A percentile compares a stretch with the other conserved stretches of the same genome.
Conservation (phyloP, 2,329 filamentous ascomycete genomes). For the Magnaporthales sp. region DNA sequence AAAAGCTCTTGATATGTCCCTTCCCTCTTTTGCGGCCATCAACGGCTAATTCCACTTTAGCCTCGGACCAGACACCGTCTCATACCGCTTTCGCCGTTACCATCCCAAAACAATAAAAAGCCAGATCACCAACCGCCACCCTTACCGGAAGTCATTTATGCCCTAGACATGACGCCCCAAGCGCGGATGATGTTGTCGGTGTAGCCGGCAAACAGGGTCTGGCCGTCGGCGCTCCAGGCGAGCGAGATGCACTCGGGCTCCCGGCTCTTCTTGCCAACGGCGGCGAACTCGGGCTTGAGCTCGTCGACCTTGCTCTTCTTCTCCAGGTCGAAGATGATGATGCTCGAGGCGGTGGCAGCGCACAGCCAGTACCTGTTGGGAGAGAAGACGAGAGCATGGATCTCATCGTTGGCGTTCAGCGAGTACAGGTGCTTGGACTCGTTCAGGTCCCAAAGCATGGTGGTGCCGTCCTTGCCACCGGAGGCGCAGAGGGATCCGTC, state of each 20-base stretch:
- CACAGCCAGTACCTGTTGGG: conserved; percentile 99
- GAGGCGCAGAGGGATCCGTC: conserved; percentile 98
- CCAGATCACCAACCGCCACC: background rate
- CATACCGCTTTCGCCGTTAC: conserved; percentile 2
- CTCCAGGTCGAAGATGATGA: conserved; percentile 99
- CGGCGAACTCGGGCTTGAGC: conserved; percentile 96
- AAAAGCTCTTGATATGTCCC: background rate
- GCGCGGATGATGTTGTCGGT: conserved; percentile 99
- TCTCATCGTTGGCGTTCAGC: conserved; percentile 98
- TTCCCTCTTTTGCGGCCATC: conserved; percentile 1
- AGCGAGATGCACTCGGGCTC: conserved; percentile 97
- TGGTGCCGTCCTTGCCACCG: conserved; percentile 98
- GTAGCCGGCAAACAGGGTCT: conserved; percentile 99
- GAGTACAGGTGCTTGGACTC: conserved; percentile 99
- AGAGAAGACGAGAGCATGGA: conserved; percentile 99
- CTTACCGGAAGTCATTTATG: conserved; percentile 41
- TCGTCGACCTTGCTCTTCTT: conserved; percentile 99
- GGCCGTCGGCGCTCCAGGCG: conserved; percentile 96
- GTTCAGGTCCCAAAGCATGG: conserved; percentile 99
- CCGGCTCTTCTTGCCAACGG: conserved; percentile 97
- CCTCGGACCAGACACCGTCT: background rate
- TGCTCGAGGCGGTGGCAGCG: conserved; percentile 92
- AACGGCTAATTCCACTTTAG: background rate
- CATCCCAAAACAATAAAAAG: background rate
- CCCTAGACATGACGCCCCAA: conserved; percentile 95